phyloP scores from a whole-genome alignment of 371 early-diverging fungal genomes.

The Sporodiniella umbellata region DNA sequence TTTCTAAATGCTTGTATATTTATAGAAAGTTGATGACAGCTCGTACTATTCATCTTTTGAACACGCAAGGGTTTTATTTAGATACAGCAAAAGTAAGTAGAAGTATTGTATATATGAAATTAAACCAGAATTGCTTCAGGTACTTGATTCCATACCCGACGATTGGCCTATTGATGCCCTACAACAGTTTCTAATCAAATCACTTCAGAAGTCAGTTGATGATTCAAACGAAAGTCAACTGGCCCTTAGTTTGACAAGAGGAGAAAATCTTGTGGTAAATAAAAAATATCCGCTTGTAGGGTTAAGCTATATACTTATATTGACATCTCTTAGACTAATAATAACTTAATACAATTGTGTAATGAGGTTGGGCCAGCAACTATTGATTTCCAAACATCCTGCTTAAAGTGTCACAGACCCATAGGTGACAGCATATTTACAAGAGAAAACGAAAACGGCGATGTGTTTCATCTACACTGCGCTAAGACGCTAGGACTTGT shows the following conservation, averaged over 20 bases:
- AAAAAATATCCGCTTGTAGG: too few species aligned
- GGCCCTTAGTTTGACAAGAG: slow-evolving; percentile 53
- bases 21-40: slow-evolving; percentile 41
- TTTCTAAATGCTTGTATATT: too few species aligned
- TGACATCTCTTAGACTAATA: slow-evolving; percentile 25
- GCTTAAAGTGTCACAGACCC: slow-evolving; percentile 46
- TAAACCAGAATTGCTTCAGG: slow-evolving; percentile 29
- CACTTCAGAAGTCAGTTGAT: slow-evolving; percentile 51
- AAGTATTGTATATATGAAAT: neutral
- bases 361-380: slow-evolving; percentile 45
- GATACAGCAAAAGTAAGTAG: slow-evolving; percentile 53
- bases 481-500: slow-evolving; percentile 29
- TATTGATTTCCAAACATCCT: slow-evolving; percentile 43
- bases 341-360: slow-evolving; percentile 43
- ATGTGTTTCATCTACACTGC: slow-evolving; percentile 57
- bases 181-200: slow-evolving; percentile 51
- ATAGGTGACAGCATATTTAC: slow-evolving; percentile 54
- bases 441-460: slow-evolving; percentile 39
- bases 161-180: slow-evolving; percentile 63
- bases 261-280: slow-evolving; percentile 58
- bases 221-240: slow-evolving; percentile 55
- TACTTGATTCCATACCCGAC: slow-evolving; percentile 57
- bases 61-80: slow-evolving; percentile 60
- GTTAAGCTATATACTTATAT: neutral
- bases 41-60: slow-evolving; percentile 53